Conservation (phyloP, 345 rosid genomes). For the Cardamine occulta region DNA sequence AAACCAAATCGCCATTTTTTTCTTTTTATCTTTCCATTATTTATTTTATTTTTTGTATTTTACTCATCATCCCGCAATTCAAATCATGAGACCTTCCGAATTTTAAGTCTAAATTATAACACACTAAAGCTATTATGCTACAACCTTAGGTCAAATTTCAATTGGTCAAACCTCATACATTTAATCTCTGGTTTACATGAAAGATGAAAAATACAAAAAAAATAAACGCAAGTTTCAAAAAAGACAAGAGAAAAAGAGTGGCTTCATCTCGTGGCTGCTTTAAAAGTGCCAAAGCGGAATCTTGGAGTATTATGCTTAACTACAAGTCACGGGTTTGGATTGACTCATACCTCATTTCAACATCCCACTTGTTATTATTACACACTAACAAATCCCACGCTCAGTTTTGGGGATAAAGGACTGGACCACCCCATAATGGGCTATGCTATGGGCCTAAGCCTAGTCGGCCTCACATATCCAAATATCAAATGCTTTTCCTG, state of each 20-base stretch:
- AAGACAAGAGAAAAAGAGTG: conserved; percentile 28
- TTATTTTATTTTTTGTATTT: not conserved
- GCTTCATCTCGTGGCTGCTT: conserved; percentile 37
- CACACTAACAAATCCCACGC: conserved; percentile 34
- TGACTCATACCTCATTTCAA: conserved; percentile 30
- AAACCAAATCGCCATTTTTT: not conserved
- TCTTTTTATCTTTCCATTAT: no score
- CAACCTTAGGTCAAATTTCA: not conserved
- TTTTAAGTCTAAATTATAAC: not conserved
- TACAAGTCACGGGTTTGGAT: conserved; percentile 42
- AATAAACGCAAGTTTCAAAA: conserved; percentile 1
- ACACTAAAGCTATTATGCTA: not conserved
- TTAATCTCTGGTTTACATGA: not conserved
- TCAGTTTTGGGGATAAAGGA: not conserved
- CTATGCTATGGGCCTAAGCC: conserved; percentile 25
- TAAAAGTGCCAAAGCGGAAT: conserved; percentile 42
- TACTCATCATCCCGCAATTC: not conserved
- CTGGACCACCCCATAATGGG: conserved; percentile 37
- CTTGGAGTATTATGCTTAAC: conserved; percentile 42
- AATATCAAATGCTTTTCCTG: not conserved
- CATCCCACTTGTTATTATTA: conserved; percentile 28
- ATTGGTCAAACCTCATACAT: conserved; percentile 1
- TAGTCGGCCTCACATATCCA: conserved; percentile 8
- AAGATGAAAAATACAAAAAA: conserved; percentile 9
- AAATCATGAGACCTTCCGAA: not conserved